Base-by-base conservation (phyloP, 306 rosid genomes). In the Mimosa bimucronata region DNA sequence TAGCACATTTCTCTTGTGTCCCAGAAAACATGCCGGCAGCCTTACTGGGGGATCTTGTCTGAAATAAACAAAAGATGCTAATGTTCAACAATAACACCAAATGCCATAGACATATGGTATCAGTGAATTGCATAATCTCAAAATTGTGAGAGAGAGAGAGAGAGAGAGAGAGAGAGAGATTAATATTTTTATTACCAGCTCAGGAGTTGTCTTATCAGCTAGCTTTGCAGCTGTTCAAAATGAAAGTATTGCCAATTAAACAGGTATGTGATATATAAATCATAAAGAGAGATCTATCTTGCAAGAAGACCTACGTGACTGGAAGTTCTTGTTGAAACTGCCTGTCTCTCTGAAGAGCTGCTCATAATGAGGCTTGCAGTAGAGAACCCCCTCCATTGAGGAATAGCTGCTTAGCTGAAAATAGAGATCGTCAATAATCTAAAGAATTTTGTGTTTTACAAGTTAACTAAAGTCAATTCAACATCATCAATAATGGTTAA, bases 21-120 rank as follows among this genome's bases (percentile, higher is more conserved):
- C 97, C 97, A 73, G 96, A 92, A 82, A 92, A 92, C 97, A 92
- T 88, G 78, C 94, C 58, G 1, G 97, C 97, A 82, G 96, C 94
- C 89, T 90, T 92, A 85, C 97, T 92, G 21, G 96, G 96, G 40
- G 92, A 89, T 65, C 91, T 91, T 79, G 96, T 91, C 97, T 92
- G 88, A 50, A 85, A 88, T 48, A 78, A 66, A 73, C 65, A 31
- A 74, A 80, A 53, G 64, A 68, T 77, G 75, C 31, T 29, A 75
- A 74, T 68, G 73, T 79, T 82, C 40, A 78, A 44, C 57, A 67
- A 50, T 62, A 81, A 75, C 64, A 70, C 14, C 67, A n/a, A 80
- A 40, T 55, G 46, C 6, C 55, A 60, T 18, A 48, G 66, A 55
- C 37, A 16, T 41, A 50, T 72, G 60, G n/a, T 53, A 53, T 53